Evolutionary conservation across 2,329 filamentous ascomycete genomes (phyloP).

Genomic region (Penicillium hesseltinei): DNA sequence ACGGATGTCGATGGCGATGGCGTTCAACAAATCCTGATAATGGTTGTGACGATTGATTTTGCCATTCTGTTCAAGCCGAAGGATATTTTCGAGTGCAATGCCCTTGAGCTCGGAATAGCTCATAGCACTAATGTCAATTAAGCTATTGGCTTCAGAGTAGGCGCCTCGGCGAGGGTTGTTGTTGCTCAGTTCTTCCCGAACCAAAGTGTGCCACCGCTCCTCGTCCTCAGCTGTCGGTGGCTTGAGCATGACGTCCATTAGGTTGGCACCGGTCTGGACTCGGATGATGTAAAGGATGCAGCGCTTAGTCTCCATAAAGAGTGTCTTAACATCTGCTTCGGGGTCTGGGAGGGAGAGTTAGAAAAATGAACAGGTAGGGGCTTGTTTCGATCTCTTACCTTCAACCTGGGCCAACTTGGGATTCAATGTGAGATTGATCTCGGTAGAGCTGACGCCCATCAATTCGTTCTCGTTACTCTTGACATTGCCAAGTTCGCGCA

Average conservation of each 20-base stretch:
- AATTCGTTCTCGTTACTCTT: constrained; percentile 96
- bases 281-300: constrained; percentile 97
- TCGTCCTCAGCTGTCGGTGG: constrained; percentile 85
- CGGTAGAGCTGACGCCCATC: constrained; percentile 77
- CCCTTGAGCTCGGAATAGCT: constrained; percentile 90
- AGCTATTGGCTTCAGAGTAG: constrained; percentile 80
- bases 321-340: constrained; percentile 82
- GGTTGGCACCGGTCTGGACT: constrained; percentile 83
- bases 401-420: constrained; percentile 86
- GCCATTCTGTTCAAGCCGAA: constrained; percentile 80
- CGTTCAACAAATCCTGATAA: constrained; percentile 97
- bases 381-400: constrained; percentile 41
- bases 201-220: constrained; percentile 76
- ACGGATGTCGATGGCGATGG: constrained; percentile 92
- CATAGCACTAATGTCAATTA: constrained; percentile 86
- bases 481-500: constrained; percentile 90
- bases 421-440: constrained; percentile 87
- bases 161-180: constrained; percentile 70
- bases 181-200: constrained; percentile 76
- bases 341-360: constrained; percentile 59
- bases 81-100: constrained; percentile 88
- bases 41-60: constrained; percentile 83
- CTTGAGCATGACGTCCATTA: constrained; percentile 94
- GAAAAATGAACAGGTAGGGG: background rate
- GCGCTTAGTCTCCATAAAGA: constrained; percentile 98